Percentiles rank a stretch among this genome's conserved stretches.
phyloP scores from a whole-genome alignment of 495 filamentous ascomycete genomes.

The Lasiosphaeria ovina region DNA sequence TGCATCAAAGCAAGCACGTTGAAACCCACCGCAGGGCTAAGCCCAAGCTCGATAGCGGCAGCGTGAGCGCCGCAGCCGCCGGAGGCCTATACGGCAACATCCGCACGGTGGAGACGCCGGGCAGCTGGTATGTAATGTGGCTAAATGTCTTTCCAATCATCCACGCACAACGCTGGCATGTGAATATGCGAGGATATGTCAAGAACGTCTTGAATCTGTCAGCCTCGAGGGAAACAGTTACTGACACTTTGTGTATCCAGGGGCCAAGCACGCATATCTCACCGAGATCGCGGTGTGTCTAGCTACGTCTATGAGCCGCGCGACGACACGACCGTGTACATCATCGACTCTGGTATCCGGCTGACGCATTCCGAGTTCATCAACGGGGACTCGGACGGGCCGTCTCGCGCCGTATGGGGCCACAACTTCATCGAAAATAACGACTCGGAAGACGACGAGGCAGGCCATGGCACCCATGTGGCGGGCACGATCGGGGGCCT shows the following conservation, averaged over 20 bases:
- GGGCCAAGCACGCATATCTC: conserved; percentile 58
- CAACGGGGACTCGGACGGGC: conserved; percentile 13
- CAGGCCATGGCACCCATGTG: conserved; percentile 60
- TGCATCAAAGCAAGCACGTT: background rate
- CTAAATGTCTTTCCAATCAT: too few relatives aligned
- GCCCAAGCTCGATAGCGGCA: too few relatives aligned
- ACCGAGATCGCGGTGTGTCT: conserved; percentile 33
- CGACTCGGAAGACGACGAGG: conserved; percentile 40
- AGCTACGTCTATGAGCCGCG: conserved; percentile 55
- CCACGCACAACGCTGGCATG: too few relatives aligned
- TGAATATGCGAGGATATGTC: too few relatives aligned
- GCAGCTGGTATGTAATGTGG: conserved; percentile 37
- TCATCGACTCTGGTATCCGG: conserved; percentile 58
- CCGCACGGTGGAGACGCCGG: conserved; percentile 6
- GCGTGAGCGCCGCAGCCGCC: too few relatives aligned
- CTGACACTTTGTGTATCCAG: too few relatives aligned
- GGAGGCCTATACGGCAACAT: background rate
- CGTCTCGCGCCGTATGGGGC: conserved; percentile 21
- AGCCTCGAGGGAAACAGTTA: too few relatives aligned
- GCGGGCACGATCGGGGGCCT: conserved; percentile 57
- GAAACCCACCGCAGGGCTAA: background rate
- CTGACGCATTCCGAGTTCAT: conserved; percentile 52
- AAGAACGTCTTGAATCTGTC: too few relatives aligned
- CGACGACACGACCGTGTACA: conserved; percentile 51
- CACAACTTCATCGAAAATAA: conserved; percentile 5